Base-by-base conservation (phyloP, 306 rosid genomes). In the Cucurbita maxima region DNA sequence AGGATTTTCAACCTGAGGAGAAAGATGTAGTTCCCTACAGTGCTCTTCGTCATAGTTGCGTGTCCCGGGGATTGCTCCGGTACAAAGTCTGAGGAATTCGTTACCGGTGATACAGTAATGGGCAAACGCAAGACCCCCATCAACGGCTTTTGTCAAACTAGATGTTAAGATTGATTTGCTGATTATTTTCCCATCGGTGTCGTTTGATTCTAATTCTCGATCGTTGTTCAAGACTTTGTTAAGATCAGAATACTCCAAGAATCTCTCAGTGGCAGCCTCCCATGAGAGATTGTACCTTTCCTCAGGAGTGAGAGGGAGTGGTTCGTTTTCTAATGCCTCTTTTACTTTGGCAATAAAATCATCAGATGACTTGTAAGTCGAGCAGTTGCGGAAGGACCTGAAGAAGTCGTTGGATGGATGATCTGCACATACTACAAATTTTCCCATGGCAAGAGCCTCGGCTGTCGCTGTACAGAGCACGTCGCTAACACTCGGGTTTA, bases 401-500 rank as follows among this genome's bases (percentile, higher is more conserved):
- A 94, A 94, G 85, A 91, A 94, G 80, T 91, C 88, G 22, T 94
- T 91, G 70, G 99, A 94, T 10, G 99, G 99, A 75, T 91, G 97
- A 72, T 94, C 92, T 6, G 96, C 99, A 71, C 99, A 94, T 68
- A 94, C 79, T 72, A 94, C 97, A 83, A 94, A 91, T 82, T 94
- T 94, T 22, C 99, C 99, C 99, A 94, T 91, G 50, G 97, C 97
- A 81, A 94, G 99, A 10, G 99, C 99, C 84, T 94, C 99, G 1
- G 99, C 97, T 15, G 99, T 91, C 52, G 99, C 99, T 0, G 99
- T 94, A 80, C 99, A 90, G 56, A 94, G 91, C 76, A 91, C 99
- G 52, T 94, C 99, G 38, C 99, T 91, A 8, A 94, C 73, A 51
- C 99, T 91, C 19, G 99, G 99, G 83, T 94, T 94, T 87, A 94